Evolutionary conservation across 1,139 yeast species (phyloP).

Genomic region (Sugiyamaella paludigena): DNA sequence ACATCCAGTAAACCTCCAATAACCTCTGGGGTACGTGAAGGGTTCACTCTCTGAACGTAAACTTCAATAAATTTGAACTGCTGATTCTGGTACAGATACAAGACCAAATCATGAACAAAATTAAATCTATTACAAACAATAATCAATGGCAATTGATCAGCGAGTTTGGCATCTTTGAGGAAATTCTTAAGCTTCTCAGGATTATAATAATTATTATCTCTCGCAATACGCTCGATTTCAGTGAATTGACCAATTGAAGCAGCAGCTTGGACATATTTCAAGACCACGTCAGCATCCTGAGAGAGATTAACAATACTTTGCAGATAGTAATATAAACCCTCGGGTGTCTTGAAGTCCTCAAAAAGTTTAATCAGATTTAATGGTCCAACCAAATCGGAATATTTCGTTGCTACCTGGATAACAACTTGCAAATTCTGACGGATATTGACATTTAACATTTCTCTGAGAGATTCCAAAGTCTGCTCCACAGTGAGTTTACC

Average conservation of each 20-base stretch:
- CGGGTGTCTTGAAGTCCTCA: slow-evolving; percentile 88
- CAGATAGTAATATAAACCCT: slow-evolving; percentile 91
- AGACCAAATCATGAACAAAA: slow-evolving; percentile 88
- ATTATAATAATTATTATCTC: slow-evolving; percentile 90
- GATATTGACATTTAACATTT: slow-evolving; percentile 75
- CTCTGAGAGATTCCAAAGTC: slow-evolving; percentile 81
- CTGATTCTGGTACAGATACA: slow-evolving; percentile 91
- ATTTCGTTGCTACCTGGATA: slow-evolving; percentile 95
- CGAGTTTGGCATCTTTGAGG: slow-evolving; percentile 88
- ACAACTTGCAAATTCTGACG: slow-evolving; percentile 90
- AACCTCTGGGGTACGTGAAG: slow-evolving; percentile 93
- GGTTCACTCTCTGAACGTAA: slow-evolving; percentile 95
- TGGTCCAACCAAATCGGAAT: slow-evolving; percentile 90
- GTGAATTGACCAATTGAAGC: slow-evolving; percentile 84
- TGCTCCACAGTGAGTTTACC: slow-evolving; percentile 95
- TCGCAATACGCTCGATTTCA: slow-evolving; percentile 93
- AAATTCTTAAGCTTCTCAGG: slow-evolving; percentile 97
- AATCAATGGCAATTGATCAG: slow-evolving; percentile 94
- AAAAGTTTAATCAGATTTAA: slow-evolving; percentile 79
- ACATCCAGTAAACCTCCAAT: slow-evolving; percentile 94
- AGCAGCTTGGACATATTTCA: slow-evolving; percentile 94
- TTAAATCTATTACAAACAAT: slow-evolving; percentile 93
- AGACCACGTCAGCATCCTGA: slow-evolving; percentile 91
- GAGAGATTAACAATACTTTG: slow-evolving; percentile 91
- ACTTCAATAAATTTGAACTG: slow-evolving; percentile 95